A percentile compares a stretch with the other conserved stretches of the same genome.
Evolutionary conservation across 2,329 filamentous ascomycete genomes (phyloP).

Genomic region (Colletotrichum siamense): DNA sequence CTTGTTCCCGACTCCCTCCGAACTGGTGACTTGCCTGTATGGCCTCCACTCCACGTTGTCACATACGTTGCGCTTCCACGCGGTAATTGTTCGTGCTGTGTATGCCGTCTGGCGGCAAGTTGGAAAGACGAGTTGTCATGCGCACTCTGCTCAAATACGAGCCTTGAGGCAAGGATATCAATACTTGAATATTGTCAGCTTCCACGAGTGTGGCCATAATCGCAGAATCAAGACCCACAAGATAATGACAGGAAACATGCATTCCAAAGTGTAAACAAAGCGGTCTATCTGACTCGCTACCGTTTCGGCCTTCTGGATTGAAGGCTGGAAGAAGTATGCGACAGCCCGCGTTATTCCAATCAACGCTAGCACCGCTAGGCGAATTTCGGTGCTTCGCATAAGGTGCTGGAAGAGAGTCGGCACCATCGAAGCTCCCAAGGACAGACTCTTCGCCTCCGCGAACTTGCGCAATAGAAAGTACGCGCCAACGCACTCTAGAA

Average conservation of each 20-base stretch:
- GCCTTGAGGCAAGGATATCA: conserved; percentile 37
- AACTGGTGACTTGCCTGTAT: background rate
- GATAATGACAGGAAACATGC: conserved; percentile 41
- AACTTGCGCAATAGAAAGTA: conserved; percentile 44
- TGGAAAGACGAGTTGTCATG: background rate
- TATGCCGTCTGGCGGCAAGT: background rate
- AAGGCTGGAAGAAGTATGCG: conserved; percentile 43
- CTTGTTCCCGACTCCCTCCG: background rate
- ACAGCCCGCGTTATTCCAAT: conserved; percentile 41
- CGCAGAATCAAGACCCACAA: background rate
- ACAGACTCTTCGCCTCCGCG: conserved; percentile 30
- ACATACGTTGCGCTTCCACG: background rate
- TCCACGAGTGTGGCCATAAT: background rate
- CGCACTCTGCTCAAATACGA: conserved; percentile 23
- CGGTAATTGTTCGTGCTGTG: background rate
- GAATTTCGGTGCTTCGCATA: conserved; percentile 43
- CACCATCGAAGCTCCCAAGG: conserved; percentile 31
- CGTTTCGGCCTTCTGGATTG: conserved; percentile 38
- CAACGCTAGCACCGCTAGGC: conserved; percentile 40
- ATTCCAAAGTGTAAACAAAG: conserved; percentile 45
- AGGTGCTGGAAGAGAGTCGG: conserved; percentile 40
- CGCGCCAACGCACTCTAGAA: conserved; percentile 44
- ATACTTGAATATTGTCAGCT: background rate
- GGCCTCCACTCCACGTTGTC: background rate
- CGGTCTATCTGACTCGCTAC: conserved; percentile 43